Percentiles rank a stretch among this genome's conserved stretches.
Conservation (phyloP, 352 stramenopile species). For the Pythium diclinum region DNA sequence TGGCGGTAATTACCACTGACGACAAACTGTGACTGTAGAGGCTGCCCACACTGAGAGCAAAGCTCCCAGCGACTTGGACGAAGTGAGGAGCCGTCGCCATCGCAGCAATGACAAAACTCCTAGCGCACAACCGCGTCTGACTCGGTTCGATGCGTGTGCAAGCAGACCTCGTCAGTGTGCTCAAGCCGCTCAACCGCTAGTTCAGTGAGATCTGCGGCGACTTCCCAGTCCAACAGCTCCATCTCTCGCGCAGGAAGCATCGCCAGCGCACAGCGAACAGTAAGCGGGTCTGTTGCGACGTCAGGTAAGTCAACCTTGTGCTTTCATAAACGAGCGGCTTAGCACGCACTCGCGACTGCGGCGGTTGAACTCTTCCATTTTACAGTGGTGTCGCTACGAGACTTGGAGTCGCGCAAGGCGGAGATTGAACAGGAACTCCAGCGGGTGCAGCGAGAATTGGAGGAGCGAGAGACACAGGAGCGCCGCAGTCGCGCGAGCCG, state of each 20-base stretch:
- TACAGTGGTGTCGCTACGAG: slow-evolving; percentile 45
- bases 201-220: not conserved
- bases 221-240: not conserved
- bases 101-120: not conserved
- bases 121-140: not conserved
- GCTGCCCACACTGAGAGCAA: not conserved
- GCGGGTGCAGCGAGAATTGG: slow-evolving; percentile 43
- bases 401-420: slow-evolving; percentile 54
- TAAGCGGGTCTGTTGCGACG: not conserved
- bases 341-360: no score
- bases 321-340: no score
- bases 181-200: not conserved
- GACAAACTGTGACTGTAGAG: not conserved
- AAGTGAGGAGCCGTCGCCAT: not conserved
- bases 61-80: not conserved
- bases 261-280: not conserved
- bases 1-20: not conserved
- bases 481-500: slow-evolving; percentile 7
- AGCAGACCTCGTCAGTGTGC: not conserved
- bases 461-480: slow-evolving; percentile 29
- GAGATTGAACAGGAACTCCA: slow-evolving; percentile 54
- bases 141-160: not conserved
- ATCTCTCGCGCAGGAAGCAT: not conserved
- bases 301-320: not conserved
- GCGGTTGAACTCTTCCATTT: not conserved